Conservation (phyloP, 2,329 filamentous ascomycete genomes). For the Fusarium austroafricanum region DNA sequence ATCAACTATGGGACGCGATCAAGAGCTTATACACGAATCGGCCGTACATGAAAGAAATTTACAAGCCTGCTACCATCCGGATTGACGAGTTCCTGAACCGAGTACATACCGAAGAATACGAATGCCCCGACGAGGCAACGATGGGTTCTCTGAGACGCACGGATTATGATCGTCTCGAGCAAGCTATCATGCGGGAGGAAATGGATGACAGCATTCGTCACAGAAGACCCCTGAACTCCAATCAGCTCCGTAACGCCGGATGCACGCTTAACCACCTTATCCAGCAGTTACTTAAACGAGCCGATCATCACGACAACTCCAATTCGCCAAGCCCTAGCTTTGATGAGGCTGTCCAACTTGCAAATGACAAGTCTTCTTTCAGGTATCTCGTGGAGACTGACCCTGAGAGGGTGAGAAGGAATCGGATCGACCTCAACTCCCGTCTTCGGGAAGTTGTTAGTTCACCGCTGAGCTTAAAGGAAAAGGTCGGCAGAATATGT, state of each 20-base stretch:
- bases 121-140: slow-evolving; percentile 37
- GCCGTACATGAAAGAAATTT: slow-evolving; percentile 53
- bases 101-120: slow-evolving; percentile 48
- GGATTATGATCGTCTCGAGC: slow-evolving; percentile 49
- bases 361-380: slow-evolving; percentile 29
- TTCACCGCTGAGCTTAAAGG: slow-evolving; percentile 45
- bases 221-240: slow-evolving; percentile 41
- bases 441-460: slow-evolving; percentile 47
- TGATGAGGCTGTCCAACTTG: slow-evolving; percentile 46
- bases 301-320: slow-evolving; percentile 40
- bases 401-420: slow-evolving; percentile 39
- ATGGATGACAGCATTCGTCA: slow-evolving; percentile 25
- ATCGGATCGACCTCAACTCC: slow-evolving; percentile 46
- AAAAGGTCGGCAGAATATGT: slow-evolving; percentile 59
- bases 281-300: slow-evolving; percentile 47
- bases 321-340: slow-evolving; percentile 44
- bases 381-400: slow-evolving; percentile 47
- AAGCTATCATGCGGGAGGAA: slow-evolving; percentile 47
- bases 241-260: slow-evolving; percentile 47
- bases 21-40: slow-evolving; percentile 49
- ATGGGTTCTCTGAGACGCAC: slow-evolving; percentile 40
- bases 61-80: slow-evolving; percentile 46
- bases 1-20: slow-evolving; percentile 48
- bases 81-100: slow-evolving; percentile 45
- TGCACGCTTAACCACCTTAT: slow-evolving; percentile 46